Evolutionary conservation across 495 filamentous ascomycete genomes (phyloP), one percentile per base, ranked within the genome.

Genomic region (Emericellopsis terricola): DNA sequence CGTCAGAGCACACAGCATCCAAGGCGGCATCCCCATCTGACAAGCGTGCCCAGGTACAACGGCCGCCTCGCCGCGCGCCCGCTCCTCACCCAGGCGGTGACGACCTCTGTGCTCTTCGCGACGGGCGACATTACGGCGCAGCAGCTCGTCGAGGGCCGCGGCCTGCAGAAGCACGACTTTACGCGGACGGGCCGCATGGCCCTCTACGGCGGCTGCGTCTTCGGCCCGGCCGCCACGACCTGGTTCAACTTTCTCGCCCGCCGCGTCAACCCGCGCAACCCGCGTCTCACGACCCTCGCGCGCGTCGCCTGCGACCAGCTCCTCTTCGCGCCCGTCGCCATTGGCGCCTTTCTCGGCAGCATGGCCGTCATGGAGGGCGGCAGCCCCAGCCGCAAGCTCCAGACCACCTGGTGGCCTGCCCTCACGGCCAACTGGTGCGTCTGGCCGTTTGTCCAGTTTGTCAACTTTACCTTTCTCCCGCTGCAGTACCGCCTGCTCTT

Each of bases 41-140:
- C n/a, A n/a, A n/a, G n/a, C n/a, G n/a, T n/a, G n/a, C 24, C 5
- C 32, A 94, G 87, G 87, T 94, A 94, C 60, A 80, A 89, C 59
- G 61, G 73, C 46, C 78, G 73, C 50, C 69, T 94, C 40, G 78
- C 78, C 37, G 69, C 71, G 45, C 69, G 76, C 46, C 87, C 87
- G 37, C 61, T 94, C 38, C 72, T 94, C 45, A 94, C 86, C 7
- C 81, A 92, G 57, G 78, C 76, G 50, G 52, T 92, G 38, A 92
- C 83, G 31, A 91, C 85, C 19, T 74, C 78, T 19, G 54, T 94
- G 32, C 72, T 97, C 36, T 97, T 96, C 52, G 85, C 78, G 24
- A 74, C 83, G 13, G 89, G 89, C 40, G 89, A 97, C 56, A 62
- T 77, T 34, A 69, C 94, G 35, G 82, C 89, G n/a, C 89, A 97